Evolutionary conservation across 768 basidiomycete species (phyloP), one percentile per base, ranked within the genome.

Genomic region (Hebeloma cylindrosporum): DNA sequence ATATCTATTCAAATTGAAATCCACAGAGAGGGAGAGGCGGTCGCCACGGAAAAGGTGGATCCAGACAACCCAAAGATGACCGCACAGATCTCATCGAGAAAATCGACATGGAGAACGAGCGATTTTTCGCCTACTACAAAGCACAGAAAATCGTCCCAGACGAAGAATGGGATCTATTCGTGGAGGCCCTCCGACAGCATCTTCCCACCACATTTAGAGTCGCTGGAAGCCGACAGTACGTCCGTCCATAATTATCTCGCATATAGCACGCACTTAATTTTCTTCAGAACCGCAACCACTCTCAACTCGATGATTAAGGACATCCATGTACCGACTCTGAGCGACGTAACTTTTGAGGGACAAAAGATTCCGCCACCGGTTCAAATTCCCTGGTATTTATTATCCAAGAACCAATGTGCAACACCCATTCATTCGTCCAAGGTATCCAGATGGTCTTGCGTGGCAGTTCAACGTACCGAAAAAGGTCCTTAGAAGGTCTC

Each of bases 401-500:
- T 13, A 43, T 46, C 11, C 30, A n/a, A n/a, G n/a, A n/a, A 29
- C 26, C 31, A 5, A 26, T 27, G 3, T 33, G 17, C 30, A 20
- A 10, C 45, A 13, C 42, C 39, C 31, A 34, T 39, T 34, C 43
- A 57, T 37, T 21, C 36, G 46, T 21, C 28, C 32, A 44, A 93
- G 93, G 93, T 97, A 96, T 66, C 93, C 95, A 8, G 86, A 86
- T 8, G 85, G 85, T n/a, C 76, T 96, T 9, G 96, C 90, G 7
- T 99, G 96, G 96, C 92, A 96, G 56, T 82, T 98, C 62, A 90
- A 93, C 54, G 86, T 95, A 1, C 78, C 89, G 7, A 98, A 97
- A 63, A 82, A 85, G 42, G 82, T 88, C 1, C 69, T 99, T 25
- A 80, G 96, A 40, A 95, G 89, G 59, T 81, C 81, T 4, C 82